These are phyloP conservation scores for Penicillium sp. DNA, from an alignment of 2,329 filamentous ascomycete species.

Conservation along the genomic window DNA sequence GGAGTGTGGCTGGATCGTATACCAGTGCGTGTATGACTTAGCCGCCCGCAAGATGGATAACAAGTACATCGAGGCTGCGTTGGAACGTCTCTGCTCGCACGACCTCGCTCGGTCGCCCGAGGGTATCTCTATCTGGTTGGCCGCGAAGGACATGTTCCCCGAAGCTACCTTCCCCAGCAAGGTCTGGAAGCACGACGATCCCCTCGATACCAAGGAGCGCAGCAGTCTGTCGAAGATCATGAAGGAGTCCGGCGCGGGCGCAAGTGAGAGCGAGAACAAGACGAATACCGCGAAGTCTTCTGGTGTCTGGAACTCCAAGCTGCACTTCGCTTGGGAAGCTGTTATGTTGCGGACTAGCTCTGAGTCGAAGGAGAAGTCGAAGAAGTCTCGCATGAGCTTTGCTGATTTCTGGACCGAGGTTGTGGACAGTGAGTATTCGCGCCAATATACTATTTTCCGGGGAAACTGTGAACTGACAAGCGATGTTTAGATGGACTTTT, in stretches of 20 bases:
- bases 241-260: slow-evolving; percentile 60
- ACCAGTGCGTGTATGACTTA: slow-evolving; percentile 66
- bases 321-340: slow-evolving; percentile 86
- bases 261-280: slow-evolving; percentile 31
- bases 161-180: slow-evolving; percentile 65
- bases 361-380: slow-evolving; percentile 30
- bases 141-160: slow-evolving; percentile 65
- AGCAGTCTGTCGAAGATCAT: slow-evolving; percentile 72
- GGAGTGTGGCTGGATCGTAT: slow-evolving; percentile 81
- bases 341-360: slow-evolving; percentile 58
- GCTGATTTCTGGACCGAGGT: slow-evolving; percentile 81
- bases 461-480: slow-evolving; percentile 21
- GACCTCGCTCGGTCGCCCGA: slow-evolving; percentile 80
- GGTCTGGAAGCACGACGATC: slow-evolving; percentile 73
- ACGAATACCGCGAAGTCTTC: slow-evolving; percentile 47
- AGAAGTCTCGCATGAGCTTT: slow-evolving; percentile 53
- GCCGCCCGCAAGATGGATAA: slow-evolving; percentile 36
- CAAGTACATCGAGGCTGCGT: slow-evolving; percentile 60
- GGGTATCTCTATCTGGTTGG: slow-evolving; percentile 85
- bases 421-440: slow-evolving; percentile 69
- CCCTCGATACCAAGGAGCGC: slow-evolving; percentile 69
- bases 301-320: slow-evolving; percentile 74
- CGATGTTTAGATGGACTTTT: slow-evolving; percentile 71
- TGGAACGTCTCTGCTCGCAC: slow-evolving; percentile 63
- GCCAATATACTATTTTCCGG: slow-evolving; percentile 15